A percentile compares a stretch with the other conserved stretches of the same genome.
These are phyloP conservation scores for Coelastrella sp. DNA, from an alignment of 139 green algal genomes.

Conservation along the genomic window DNA sequence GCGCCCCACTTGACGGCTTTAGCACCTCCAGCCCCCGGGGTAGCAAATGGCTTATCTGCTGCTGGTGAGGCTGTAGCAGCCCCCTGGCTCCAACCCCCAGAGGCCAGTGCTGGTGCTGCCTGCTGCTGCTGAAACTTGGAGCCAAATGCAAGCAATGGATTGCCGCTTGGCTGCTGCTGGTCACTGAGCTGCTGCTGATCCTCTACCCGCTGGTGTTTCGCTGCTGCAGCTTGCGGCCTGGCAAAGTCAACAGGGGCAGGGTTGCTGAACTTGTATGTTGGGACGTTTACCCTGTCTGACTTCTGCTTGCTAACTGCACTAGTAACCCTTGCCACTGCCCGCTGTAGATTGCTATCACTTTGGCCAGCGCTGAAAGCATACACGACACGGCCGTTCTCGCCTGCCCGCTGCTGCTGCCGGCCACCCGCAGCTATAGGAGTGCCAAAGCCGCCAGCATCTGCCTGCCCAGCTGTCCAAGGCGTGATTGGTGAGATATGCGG, in stretches of 20 bases:
- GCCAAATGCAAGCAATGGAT: constrained; percentile 2
- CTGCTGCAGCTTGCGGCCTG: not conserved
- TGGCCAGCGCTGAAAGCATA: not conserved
- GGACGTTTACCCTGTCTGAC: not conserved
- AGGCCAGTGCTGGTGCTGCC: not conserved
- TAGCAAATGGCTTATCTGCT: not conserved
- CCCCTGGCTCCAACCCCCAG: not conserved
- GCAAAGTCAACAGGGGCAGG: not conserved
- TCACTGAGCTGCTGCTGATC: constrained; percentile 9
- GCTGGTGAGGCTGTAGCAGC: not conserved
- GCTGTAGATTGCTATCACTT: not conserved
- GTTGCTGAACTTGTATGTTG: not conserved
- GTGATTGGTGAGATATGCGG: constrained; percentile 20
- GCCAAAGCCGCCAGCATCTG: not conserved
- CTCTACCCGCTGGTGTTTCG: not conserved
- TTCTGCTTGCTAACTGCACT: not conserved
- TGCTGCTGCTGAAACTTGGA: constrained; percentile 34
- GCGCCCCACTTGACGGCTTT: not conserved
- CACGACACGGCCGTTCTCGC: not conserved
- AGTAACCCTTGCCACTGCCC: not conserved
- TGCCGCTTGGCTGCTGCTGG: not conserved
- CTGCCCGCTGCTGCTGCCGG: constrained; percentile 20
- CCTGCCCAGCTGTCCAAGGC: not conserved
- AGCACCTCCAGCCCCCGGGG: not conserved
- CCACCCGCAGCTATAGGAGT: not conserved